Percentiles rank a stretch among this genome's conserved stretches.
These are phyloP conservation scores for Miamiensis avidus DNA, from an alignment of 169 alveolate species.

Conservation along the genomic window DNA sequence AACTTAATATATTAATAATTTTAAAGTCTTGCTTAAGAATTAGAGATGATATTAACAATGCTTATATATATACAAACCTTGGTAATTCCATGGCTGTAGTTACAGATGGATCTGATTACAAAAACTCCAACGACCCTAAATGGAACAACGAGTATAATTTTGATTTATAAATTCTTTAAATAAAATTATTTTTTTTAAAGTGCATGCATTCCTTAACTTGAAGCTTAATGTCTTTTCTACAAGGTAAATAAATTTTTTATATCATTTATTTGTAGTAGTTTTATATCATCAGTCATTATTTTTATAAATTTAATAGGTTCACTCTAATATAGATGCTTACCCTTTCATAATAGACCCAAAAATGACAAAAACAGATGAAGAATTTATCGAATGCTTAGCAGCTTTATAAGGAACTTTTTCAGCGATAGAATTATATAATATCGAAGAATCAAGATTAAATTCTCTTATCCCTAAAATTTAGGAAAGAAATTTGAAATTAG, in stretches of 20 bases:
- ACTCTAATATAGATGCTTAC: slow-evolving; percentile 48
- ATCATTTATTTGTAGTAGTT: no score
- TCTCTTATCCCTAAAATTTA: slow-evolving; percentile 4
- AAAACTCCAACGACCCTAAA: background rate
- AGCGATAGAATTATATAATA: slow-evolving; percentile 4
- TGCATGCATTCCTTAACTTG: slow-evolving; percentile 44
- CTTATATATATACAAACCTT: slow-evolving; percentile 40
- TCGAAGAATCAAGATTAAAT: background rate
- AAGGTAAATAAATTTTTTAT: no score
- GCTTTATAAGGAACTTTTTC: background rate
- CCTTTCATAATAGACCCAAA: slow-evolving; percentile 39
- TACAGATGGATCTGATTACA: slow-evolving; percentile 39
- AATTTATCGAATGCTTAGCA: slow-evolving; percentile 6
- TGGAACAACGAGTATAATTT: slow-evolving; percentile 1
- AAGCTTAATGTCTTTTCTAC: slow-evolving; percentile 34
- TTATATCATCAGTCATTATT: no score
- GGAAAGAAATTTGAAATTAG: background rate
- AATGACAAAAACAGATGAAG: slow-evolving; percentile 12
- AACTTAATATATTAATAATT: no score
- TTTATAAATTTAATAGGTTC: no score
- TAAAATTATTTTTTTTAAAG: background rate
- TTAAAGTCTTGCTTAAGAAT: slow-evolving; percentile 34
- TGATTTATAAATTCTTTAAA: no score
- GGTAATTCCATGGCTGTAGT: slow-evolving; percentile 44
- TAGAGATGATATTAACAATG: slow-evolving; percentile 29